Percentiles rank a stretch among this genome's conserved stretches.
These are phyloP conservation scores for Puya raimondii DNA, from an alignment of 176 grass and related monocot genomes.

Conservation along the genomic window DNA sequence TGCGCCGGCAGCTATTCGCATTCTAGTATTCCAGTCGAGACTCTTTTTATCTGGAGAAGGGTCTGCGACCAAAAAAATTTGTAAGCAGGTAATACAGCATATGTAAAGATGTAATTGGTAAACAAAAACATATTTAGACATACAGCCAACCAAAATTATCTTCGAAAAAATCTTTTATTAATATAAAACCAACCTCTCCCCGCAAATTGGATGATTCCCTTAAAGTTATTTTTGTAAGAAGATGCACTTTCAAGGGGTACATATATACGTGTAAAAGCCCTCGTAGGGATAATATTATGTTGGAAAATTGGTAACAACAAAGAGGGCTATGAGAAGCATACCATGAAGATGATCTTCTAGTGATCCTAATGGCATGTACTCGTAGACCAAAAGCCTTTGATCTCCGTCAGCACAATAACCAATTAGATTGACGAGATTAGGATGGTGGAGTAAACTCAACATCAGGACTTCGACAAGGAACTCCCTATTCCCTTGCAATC, in stretches of 20 bases:
- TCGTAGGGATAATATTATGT: too few species aligned
- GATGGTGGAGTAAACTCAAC: conserved; percentile 2
- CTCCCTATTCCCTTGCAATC: background rate
- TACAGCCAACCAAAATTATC: too few species aligned
- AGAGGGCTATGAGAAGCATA: background rate
- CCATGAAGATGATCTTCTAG: conserved; percentile 5
- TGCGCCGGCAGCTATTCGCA: conserved; percentile 2
- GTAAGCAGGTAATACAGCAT: background rate
- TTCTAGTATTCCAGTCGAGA: background rate
- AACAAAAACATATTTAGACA: too few species aligned
- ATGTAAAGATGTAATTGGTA: too few species aligned
- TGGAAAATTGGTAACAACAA: too few species aligned
- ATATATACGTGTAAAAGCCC: too few species aligned
- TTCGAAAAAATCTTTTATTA: too few species aligned
- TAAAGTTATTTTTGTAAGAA: too few species aligned
- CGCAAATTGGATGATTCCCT: too few species aligned
- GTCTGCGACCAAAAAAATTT: background rate
- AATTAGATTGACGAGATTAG: background rate
- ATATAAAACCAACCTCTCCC: too few species aligned
- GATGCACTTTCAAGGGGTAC: too few species aligned
- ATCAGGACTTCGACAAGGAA: conserved; percentile 2
- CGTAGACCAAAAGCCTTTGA: conserved; percentile 1
- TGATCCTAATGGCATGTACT: conserved; percentile 3
- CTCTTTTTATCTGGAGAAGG: background rate
- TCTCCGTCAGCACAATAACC: conserved; percentile 3